Conservation (phyloP, 2,329 filamentous ascomycete species). For the Ophiostoma montium region DNA sequence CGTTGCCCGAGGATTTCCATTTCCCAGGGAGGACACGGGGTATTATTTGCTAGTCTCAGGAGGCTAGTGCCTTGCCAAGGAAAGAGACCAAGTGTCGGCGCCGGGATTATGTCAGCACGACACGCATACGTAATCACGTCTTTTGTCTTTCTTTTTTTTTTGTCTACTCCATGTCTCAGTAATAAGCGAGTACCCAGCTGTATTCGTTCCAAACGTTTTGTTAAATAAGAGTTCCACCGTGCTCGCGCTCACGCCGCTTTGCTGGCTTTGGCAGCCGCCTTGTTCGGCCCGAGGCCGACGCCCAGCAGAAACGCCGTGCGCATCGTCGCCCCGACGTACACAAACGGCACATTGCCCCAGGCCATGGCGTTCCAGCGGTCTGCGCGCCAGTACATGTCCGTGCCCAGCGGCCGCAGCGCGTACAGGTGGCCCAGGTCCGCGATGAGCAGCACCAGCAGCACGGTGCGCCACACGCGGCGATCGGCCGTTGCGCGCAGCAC, state of each 20-base stretch:
- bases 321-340: slow-evolving; percentile 50
- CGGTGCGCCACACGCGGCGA: slow-evolving; percentile 52
- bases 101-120: no score
- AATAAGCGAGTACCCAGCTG: no score
- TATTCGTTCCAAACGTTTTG: neutral
- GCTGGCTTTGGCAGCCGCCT: slow-evolving; percentile 1
- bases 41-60: no score
- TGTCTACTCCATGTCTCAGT: neutral
- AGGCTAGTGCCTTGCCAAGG: no score
- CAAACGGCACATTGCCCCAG: slow-evolving; percentile 55
- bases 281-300: slow-evolving; percentile 31
- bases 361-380: slow-evolving; percentile 52
- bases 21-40: no score
- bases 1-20: no score
- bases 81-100: no score
- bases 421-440: slow-evolving; percentile 69
- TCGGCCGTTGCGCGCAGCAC: slow-evolving; percentile 58
- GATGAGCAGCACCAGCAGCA: slow-evolving; percentile 53
- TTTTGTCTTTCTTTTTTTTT: neutral
- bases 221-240: neutral
- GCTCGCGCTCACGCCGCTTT: neutral
- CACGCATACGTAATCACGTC: no score
- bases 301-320: slow-evolving; percentile 44
- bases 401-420: slow-evolving; percentile 45
- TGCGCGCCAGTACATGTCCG: slow-evolving; percentile 48